Evolutionary conservation across 495 filamentous ascomycete genomes (phyloP), one percentile per base, ranked within the genome.

Genomic region (Penicillium lagena): DNA sequence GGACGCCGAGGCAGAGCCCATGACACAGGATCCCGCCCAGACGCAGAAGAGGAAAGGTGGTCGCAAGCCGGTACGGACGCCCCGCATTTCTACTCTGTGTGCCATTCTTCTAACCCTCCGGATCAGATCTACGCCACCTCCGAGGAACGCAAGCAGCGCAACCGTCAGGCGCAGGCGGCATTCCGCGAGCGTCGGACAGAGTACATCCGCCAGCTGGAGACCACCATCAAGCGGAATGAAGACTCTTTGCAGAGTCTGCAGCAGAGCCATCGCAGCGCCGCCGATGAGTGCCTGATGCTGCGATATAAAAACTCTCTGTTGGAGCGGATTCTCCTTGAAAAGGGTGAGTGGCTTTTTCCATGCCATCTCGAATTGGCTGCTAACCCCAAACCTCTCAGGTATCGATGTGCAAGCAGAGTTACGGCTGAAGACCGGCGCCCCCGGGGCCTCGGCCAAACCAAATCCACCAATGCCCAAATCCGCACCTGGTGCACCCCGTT

Each of bases 201-300:
- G 71, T 98, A 98, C 63, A 98, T 98, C 72, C 96, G 96, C 70
- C 94, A 98, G 65, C 79, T 98, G 9, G 93, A 98, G 66, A 87
- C 88, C 42, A 96, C 90, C 43, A 97, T 98, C 66, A 94, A 95
- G 62, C 90, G 89, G 50, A 93, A 97, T 73, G 93, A 98, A 66
- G 89, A 96, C 50, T 86, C 85, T 50, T 72, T 98, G 33, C 85
- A 91, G 51, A 91, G 80, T 52, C 75, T 97, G 45, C 94, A 96
- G 64, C 87, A 93, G 55, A 94, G 88, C 40, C 93, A 97, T 60
- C 86, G 94, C 42, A 88, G 80, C 54, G 94, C 93, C 37, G 93
- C 94, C 29, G 94, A 98, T 60, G 93, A 97, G 63, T 97, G 94
- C 62, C 70, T 97, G 51, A 97, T 97, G 94, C 72, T 98, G 50